A percentile compares a stretch with the other conserved stretches of the same genome.
Conservation (phyloP, 2,329 filamentous ascomycete genomes). For the Fusarium phyllophilum region DNA sequence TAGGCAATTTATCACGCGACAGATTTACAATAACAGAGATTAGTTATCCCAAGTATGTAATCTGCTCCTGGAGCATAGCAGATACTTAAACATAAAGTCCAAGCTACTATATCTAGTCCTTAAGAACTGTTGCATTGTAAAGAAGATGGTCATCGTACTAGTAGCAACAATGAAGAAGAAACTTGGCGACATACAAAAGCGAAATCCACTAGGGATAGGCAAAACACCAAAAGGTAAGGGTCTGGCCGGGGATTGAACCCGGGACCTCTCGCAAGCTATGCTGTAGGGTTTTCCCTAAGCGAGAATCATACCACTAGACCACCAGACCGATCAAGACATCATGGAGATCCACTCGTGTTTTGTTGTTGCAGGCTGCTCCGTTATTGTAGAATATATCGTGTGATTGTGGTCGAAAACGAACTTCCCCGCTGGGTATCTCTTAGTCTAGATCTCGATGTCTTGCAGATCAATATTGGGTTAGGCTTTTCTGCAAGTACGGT, state of each 20-base stretch:
- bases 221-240: constrained; percentile 45
- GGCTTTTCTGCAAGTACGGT: not conserved
- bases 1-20: not conserved
- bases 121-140: not conserved
- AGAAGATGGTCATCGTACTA: no score
- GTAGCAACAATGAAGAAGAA: not conserved
- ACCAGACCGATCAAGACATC: constrained; percentile 53
- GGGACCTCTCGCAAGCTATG: constrained; percentile 56
- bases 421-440: not conserved
- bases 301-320: constrained; percentile 78
- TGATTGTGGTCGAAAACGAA: not conserved
- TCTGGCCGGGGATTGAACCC: constrained; percentile 60
- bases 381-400: not conserved
- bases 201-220: not conserved
- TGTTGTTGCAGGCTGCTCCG: not conserved
- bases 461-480: constrained; percentile 6
- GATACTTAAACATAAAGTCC: not conserved
- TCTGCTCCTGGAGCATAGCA: not conserved
- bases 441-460: constrained; percentile 18
- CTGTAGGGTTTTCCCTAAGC: constrained; percentile 66
- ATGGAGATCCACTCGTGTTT: constrained; percentile 14
- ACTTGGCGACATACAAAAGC: not conserved
- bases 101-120: not conserved
- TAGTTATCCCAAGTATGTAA: not conserved
- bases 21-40: not conserved